These are phyloP conservation scores for Rosa persica DNA, from an alignment of 306 rosid species.

Conservation along the genomic window DNA sequence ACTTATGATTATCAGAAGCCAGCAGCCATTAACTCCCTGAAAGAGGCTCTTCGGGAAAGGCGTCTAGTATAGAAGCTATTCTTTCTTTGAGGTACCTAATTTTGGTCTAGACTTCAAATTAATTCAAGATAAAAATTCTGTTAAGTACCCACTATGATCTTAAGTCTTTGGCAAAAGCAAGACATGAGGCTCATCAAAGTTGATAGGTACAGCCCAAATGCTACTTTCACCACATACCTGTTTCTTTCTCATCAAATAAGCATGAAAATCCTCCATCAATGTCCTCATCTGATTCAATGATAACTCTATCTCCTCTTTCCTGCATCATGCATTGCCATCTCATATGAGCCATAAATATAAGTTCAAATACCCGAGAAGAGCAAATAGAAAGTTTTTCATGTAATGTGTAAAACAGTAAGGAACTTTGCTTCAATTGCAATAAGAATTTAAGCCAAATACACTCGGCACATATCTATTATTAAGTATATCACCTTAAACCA, in stretches of 20 bases:
- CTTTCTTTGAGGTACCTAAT: not conserved
- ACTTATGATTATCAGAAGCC: not conserved
- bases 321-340: conserved; percentile 42
- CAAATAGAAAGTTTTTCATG: conserved; percentile 24
- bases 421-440: conserved; percentile 27
- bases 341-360: conserved; percentile 11
- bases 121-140: not conserved
- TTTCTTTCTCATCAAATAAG: conserved; percentile 48
- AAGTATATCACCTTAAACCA: conserved; percentile 13
- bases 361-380: conserved; percentile 9
- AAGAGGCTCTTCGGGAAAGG: not conserved
- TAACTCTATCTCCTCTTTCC: conserved; percentile 55
- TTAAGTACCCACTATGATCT: no score
- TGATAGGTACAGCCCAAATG: conserved; percentile 14
- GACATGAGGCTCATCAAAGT: conserved; percentile 1
- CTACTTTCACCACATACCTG: conserved; percentile 55
- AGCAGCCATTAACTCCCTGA: not conserved
- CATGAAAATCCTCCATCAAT: conserved; percentile 62
- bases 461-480: not conserved
- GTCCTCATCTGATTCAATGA: conserved; percentile 91
- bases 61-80: not conserved
- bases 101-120: not conserved
- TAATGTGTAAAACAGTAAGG: conserved; percentile 9
- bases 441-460: not conserved
- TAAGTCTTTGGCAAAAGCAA: not conserved